Evolutionary conservation across 1,139 yeast species (phyloP).

Genomic region (Pichia cactophila): DNA sequence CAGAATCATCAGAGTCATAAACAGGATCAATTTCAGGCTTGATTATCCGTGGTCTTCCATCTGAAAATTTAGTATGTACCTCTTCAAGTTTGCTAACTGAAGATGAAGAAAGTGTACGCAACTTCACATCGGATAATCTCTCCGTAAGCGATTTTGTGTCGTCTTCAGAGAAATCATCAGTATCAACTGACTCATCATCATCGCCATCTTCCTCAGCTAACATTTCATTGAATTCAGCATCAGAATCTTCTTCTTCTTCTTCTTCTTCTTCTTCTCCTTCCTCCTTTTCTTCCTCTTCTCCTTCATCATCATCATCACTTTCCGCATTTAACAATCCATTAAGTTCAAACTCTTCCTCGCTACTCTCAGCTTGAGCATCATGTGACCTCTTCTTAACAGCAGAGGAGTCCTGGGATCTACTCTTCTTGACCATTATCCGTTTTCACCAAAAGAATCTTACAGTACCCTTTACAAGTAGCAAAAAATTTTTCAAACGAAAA

Average conservation of each 20-base stretch:
- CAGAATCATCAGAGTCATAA: constrained; percentile 91
- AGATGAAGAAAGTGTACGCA: constrained; percentile 40
- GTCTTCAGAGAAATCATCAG: constrained; percentile 34
- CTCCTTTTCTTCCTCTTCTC: neutral
- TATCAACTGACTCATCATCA: constrained; percentile 24
- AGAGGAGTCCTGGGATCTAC: neutral
- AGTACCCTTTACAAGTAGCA: neutral
- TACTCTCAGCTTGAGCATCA: constrained; percentile 14
- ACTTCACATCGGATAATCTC: constrained; percentile 44
- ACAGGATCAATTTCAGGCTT: constrained; percentile 88
- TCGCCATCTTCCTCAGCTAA: constrained; percentile 38
- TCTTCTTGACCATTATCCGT: neutral
- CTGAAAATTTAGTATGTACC: constrained; percentile 55
- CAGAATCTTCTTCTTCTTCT: constrained; percentile 39
- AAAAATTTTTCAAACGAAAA: neutral
- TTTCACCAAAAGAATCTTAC: neutral
- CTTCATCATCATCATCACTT: constrained; percentile 21
- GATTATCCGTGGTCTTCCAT: constrained; percentile 68
- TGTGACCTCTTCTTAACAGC: constrained; percentile 8
- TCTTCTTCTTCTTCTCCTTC: constrained; percentile 30
- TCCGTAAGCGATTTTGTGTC: constrained; percentile 47
- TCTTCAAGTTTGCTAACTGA: constrained; percentile 30
- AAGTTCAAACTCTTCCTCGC: constrained; percentile 21
- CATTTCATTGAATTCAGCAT: constrained; percentile 52
- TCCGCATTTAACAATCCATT: constrained; percentile 33